Evolutionary conservation across 1,139 yeast genomes (phyloP).

Genomic region (Saccharomyces hybrid): DNA sequence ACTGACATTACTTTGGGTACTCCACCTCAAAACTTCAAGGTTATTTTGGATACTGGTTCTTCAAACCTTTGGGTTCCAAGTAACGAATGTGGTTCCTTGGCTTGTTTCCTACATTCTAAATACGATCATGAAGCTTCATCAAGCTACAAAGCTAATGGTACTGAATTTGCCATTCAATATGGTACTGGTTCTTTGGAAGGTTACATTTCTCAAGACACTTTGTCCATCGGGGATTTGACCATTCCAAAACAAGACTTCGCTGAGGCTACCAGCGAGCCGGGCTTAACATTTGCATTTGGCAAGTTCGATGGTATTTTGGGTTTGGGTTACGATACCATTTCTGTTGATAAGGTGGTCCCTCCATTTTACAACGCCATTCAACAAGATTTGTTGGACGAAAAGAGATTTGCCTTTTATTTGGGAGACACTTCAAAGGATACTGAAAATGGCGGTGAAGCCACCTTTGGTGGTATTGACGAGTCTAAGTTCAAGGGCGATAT

Average conservation of each 20-base stretch:
- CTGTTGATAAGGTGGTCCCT: conserved; percentile 84
- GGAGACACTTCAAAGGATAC: conserved; percentile 65
- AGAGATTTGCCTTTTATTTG: conserved; percentile 82
- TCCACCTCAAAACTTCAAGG: conserved; percentile 88
- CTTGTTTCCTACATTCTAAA: conserved; percentile 88
- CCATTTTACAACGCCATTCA: conserved; percentile 86
- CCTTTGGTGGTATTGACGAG: conserved; percentile 89
- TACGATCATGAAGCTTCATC: conserved; percentile 77
- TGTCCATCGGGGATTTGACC: conserved; percentile 72
- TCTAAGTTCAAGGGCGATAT: conserved; percentile 69
- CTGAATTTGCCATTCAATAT: conserved; percentile 75
- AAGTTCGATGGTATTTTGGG: conserved; percentile 97
- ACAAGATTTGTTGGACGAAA: conserved; percentile 71
- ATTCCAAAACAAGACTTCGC: conserved; percentile 90
- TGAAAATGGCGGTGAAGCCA: conserved; percentile 77
- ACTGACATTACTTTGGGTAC: conserved; percentile 87
- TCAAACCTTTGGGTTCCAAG: conserved; percentile 97
- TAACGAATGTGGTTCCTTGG: conserved; percentile 79
- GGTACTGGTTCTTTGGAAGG: conserved; percentile 94
- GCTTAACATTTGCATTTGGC: conserved; percentile 95
- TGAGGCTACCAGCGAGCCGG: conserved; percentile 96
- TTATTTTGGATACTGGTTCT: conserved; percentile 89
- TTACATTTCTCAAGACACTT: conserved; percentile 75
- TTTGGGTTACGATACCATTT: conserved; percentile 82
- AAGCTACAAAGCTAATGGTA: conserved; percentile 78